Conservation (phyloP, 2,329 filamentous ascomycete species). For the Claviceps quebecensis region DNA sequence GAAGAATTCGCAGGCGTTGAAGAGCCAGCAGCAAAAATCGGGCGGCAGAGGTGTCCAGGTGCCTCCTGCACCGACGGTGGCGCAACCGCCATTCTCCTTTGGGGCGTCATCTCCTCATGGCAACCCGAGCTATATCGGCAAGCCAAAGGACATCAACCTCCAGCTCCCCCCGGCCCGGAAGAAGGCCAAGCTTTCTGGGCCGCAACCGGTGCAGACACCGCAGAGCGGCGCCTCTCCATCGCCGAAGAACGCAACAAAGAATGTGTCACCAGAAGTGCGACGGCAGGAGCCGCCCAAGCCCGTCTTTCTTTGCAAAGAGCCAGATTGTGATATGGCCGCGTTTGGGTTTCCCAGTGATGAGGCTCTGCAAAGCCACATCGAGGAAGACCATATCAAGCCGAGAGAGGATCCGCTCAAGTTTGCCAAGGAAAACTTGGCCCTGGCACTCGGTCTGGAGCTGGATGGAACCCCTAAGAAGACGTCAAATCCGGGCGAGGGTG, state of each 20-base stretch:
- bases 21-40: slow-evolving; percentile 22
- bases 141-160: slow-evolving; percentile 38
- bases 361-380: slow-evolving; percentile 34
- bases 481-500: slow-evolving; percentile 15
- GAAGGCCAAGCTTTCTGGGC: slow-evolving; percentile 34
- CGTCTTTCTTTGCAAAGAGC: slow-evolving; percentile 36
- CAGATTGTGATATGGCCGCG: slow-evolving; percentile 36
- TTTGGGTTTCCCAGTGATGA: slow-evolving; percentile 41
- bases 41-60: slow-evolving; percentile 32
- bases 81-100: slow-evolving; percentile 43
- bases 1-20: slow-evolving; percentile 35
- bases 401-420: slow-evolving; percentile 40
- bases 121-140: slow-evolving; percentile 40
- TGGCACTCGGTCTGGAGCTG: slow-evolving; percentile 35
- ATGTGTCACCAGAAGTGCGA: slow-evolving; percentile 31
- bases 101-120: slow-evolving; percentile 44
- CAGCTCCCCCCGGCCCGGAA: slow-evolving; percentile 44
- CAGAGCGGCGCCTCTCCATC: slow-evolving; percentile 27
- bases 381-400: slow-evolving; percentile 47
- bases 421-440: slow-evolving; percentile 33
- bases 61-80: slow-evolving; percentile 42
- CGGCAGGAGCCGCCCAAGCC: slow-evolving; percentile 25
- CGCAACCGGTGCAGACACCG: slow-evolving; percentile 24
- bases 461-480: slow-evolving; percentile 30
- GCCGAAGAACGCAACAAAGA: slow-evolving; percentile 31